These are phyloP conservation scores for Mortierella hygrophila DNA, from an alignment of 192 early-diverging fungal species.

Conservation along the genomic window DNA sequence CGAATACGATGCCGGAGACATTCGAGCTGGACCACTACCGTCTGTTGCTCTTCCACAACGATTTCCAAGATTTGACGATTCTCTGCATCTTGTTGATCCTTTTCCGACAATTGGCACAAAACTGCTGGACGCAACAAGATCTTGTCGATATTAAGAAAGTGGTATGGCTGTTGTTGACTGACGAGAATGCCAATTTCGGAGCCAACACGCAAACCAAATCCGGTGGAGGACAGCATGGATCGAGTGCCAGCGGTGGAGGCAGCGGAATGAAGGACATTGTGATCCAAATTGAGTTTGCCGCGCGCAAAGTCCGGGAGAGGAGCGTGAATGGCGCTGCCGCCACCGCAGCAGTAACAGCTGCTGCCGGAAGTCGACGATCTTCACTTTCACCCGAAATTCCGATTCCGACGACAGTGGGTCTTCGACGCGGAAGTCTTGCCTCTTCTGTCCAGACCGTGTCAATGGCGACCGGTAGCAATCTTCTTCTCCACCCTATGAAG, in stretches of 20 bases:
- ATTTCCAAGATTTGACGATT: constrained; percentile 60
- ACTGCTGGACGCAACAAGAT: constrained; percentile 46
- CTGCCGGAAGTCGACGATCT: constrained; percentile 2
- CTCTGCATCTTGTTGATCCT: constrained; percentile 55
- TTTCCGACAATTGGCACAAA: constrained; percentile 57
- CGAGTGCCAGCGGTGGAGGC: constrained; percentile 5
- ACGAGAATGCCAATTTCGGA: constrained; percentile 54
- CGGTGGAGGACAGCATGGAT: not conserved
- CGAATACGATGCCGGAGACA: constrained; percentile 49
- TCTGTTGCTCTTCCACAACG: constrained; percentile 56
- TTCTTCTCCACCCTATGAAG: not conserved
- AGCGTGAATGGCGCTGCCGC: constrained; percentile 8
- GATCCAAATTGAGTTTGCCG: constrained; percentile 55
- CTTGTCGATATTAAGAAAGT: constrained; percentile 57
- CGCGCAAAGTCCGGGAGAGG: constrained; percentile 47
- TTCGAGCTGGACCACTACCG: constrained; percentile 59
- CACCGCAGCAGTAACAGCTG: not conserved
- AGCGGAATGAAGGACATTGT: constrained; percentile 56
- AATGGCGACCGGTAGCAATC: not conserved
- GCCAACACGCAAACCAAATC: constrained; percentile 16
- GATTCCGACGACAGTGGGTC: not conserved
- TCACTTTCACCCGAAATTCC: constrained; percentile 15
- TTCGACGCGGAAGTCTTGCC: constrained; percentile 9
- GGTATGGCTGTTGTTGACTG: constrained; percentile 46
- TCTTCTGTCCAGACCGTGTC: constrained; percentile 11